A percentile compares a stretch with the other conserved stretches of the same genome.
Evolutionary conservation across 2,329 filamentous ascomycete species (phyloP).

Genomic region (Dissoconium aciculare): DNA sequence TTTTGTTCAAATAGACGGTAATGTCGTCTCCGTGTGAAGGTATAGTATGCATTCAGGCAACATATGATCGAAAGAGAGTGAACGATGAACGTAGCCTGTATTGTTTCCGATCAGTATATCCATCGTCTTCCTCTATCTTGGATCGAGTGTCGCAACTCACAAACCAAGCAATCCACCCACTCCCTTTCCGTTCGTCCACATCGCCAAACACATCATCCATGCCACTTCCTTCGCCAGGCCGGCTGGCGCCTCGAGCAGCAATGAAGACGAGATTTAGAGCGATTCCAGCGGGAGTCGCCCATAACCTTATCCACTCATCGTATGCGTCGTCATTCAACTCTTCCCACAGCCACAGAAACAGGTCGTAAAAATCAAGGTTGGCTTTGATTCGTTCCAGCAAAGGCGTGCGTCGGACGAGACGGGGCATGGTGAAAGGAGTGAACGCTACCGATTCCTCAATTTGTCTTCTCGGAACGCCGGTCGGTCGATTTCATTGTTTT

Average conservation of each 20-base stretch:
- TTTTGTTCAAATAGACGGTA: conserved; percentile 85
- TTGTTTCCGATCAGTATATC: conserved; percentile 7
- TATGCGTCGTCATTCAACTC: conserved; percentile 84
- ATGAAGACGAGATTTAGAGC: conserved; percentile 66
- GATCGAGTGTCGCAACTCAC: conserved; percentile 28
- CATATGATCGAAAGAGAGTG: conserved; percentile 53
- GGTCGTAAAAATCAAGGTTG: conserved; percentile 74
- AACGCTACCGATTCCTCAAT: too few relatives aligned
- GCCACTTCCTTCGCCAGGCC: conserved; percentile 23
- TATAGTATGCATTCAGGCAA: conserved; percentile 63
- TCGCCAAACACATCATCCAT: conserved; percentile 68
- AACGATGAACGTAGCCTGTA: conserved; percentile 44
- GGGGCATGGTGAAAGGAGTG: conserved; percentile 56
- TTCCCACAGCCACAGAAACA: conserved; percentile 79
- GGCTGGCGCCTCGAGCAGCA: conserved; percentile 52
- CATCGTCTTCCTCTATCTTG: background rate
- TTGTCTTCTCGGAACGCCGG: too few relatives aligned
- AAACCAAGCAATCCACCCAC: conserved; percentile 53
- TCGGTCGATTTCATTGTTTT: too few relatives aligned
- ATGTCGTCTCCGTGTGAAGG: conserved; percentile 64
- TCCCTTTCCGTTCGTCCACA: conserved; percentile 29
- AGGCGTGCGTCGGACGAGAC: conserved; percentile 67
- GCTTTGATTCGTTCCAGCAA: conserved; percentile 66
- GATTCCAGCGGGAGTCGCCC: conserved; percentile 62
- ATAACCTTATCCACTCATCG: conserved; percentile 59